phyloP scores from a whole-genome alignment of 2,329 filamentous ascomycete species.

The Sporothrix pseudoabietina region DNA sequence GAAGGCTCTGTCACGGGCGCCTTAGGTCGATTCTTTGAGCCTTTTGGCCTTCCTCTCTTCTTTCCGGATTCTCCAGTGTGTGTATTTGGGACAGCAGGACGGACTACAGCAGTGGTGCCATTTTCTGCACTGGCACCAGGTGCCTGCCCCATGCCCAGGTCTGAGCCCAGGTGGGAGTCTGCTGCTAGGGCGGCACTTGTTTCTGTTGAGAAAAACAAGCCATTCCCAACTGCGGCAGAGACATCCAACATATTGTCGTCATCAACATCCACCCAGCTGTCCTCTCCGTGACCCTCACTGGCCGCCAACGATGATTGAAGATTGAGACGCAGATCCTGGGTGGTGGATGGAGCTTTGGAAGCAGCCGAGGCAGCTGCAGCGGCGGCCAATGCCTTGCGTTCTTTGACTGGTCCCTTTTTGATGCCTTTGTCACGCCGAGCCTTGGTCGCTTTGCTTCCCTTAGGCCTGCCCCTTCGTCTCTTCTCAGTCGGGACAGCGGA shows the following conservation, averaged over 20 bases:
- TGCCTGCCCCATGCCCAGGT: neutral
- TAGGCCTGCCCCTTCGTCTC: conserved; percentile 56
- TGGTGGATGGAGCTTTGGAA: neutral
- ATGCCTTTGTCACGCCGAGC: conserved; percentile 53
- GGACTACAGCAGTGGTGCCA: neutral
- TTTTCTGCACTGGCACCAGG: neutral
- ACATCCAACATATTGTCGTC: conserved; percentile 44
- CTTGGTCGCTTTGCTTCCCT: conserved; percentile 57
- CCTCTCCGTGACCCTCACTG: conserved; percentile 40
- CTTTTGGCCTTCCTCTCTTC: conserved; percentile 54
- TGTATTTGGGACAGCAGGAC: neutral
- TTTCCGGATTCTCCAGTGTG: conserved; percentile 37
- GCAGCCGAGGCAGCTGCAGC: conserved; percentile 18
- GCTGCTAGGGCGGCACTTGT: neutral
- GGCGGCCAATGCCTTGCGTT: conserved; percentile 27
- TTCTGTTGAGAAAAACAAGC: conserved; percentile 27
- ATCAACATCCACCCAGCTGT: conserved; percentile 52
- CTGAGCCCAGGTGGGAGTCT: neutral
- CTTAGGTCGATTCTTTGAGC: conserved; percentile 55
- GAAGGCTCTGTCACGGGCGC: conserved; percentile 24
- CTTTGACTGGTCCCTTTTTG: conserved; percentile 48
- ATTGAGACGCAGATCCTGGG: neutral
- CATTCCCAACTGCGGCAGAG: conserved; percentile 34
- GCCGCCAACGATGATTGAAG: neutral
- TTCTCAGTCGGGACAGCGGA: conserved; percentile 39